Evolutionary conservation across 176 grass and related monocot genomes (phyloP).

Genomic region (Eleusine coracana): DNA sequence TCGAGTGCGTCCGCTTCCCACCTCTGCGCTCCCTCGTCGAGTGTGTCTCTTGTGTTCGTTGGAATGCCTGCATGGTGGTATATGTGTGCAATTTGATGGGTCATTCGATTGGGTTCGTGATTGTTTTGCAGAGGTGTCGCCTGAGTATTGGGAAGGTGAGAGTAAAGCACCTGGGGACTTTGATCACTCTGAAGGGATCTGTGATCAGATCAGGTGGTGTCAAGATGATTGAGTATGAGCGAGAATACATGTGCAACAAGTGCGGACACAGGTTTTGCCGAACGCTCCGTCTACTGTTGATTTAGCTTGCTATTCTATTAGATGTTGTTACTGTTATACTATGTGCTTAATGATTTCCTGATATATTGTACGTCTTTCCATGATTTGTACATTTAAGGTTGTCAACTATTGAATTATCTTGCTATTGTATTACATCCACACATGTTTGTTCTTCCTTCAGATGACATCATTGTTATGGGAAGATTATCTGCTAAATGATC

Average conservation of each 20-base stretch:
- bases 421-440: background rate
- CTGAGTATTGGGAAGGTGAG: conserved; percentile 81
- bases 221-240: conserved; percentile 90
- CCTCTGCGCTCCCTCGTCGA: background rate
- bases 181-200: conserved; percentile 81
- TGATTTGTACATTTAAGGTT: background rate
- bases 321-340: conserved; percentile 67
- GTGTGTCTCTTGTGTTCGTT: conserved; percentile 10
- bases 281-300: no score
- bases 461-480: conserved; percentile 89
- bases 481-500: conserved; percentile 93
- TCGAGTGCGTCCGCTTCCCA: conserved; percentile 52
- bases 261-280: conserved; percentile 73
- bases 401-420: background rate
- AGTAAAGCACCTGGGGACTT: conserved; percentile 69
- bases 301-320: conserved; percentile 9
- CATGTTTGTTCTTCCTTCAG: conserved; percentile 51
- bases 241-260: conserved; percentile 71
- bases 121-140: conserved; percentile 62
- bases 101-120: background rate
- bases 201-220: conserved; percentile 75
- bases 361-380: conserved; percentile 16
- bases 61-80: conserved; percentile 18
- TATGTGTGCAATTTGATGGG: background rate
- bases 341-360: conserved; percentile 86